A percentile compares a stretch with the other conserved stretches of the same genome.
phyloP scores from a whole-genome alignment of 768 basidiomycete species.

The Lactarius tabidus region DNA sequence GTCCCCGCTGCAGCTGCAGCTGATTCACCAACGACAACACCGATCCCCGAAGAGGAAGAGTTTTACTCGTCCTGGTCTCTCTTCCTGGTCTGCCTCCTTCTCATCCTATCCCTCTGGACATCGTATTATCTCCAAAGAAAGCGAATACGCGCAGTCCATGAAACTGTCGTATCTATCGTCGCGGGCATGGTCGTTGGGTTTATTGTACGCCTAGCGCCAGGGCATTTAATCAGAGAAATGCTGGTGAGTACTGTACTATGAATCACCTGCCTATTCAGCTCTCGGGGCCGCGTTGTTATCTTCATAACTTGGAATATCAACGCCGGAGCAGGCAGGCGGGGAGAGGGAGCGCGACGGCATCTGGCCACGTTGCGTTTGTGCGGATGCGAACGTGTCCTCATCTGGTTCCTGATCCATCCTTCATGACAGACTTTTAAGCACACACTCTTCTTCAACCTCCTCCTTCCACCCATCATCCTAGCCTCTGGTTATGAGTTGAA shows the following conservation, averaged over 20 bases:
- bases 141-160: constrained; percentile 90
- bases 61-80: constrained; percentile 94
- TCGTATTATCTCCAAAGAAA: constrained; percentile 98
- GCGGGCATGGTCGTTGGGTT: constrained; percentile 96
- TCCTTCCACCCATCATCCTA: constrained; percentile 97
- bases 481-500: constrained; percentile 98
- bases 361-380: constrained; percentile 1
- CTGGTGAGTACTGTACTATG: constrained; percentile 56
- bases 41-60: constrained; percentile 66
- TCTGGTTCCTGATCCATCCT: constrained; percentile 1
- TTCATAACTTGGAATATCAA: neutral
- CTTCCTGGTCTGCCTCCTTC: constrained; percentile 85
- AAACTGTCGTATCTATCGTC: constrained; percentile 92
- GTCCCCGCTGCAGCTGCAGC: constrained; percentile 14
- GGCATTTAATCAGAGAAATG: constrained; percentile 95
- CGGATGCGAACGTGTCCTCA: neutral
- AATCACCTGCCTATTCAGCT: neutral
- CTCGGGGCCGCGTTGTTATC: neutral
- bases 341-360: neutral
- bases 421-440: constrained; percentile 82
- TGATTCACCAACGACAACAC: constrained; percentile 12
- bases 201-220: constrained; percentile 84
- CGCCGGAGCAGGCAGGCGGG: neutral
- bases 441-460: constrained; percentile 94
- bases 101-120: constrained; percentile 91